Conservation (phyloP, 495 filamentous ascomycete genomes). For the Trichocladium uniseriatum region DNA sequence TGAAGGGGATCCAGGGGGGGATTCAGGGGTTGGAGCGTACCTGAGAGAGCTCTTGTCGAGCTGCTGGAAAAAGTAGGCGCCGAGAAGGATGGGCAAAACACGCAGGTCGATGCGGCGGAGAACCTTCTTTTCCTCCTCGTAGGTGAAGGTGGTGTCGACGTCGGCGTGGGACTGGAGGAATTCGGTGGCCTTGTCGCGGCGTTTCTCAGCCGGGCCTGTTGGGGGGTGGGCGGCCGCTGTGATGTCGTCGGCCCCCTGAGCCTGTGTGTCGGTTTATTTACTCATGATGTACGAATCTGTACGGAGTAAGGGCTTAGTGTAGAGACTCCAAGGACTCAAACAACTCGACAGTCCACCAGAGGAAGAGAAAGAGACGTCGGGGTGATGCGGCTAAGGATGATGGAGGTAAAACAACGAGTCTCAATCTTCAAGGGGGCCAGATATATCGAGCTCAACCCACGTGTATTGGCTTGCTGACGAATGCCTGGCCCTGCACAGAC, state of each 20-base stretch:
- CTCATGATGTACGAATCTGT: too few relatives aligned
- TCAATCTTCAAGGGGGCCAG: too few relatives aligned
- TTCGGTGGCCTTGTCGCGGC: conserved; percentile 32
- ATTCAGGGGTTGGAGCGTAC: conserved; percentile 7
- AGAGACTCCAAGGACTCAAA: too few relatives aligned
- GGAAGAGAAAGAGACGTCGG: too few relatives aligned
- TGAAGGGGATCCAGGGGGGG: neutral
- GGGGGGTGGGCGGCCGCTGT: conserved; percentile 11
- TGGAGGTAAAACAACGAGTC: too few relatives aligned
- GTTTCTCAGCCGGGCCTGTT: neutral
- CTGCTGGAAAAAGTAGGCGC: conserved; percentile 45
- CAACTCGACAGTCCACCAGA: too few relatives aligned
- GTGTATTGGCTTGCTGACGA: too few relatives aligned
- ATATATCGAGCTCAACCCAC: too few relatives aligned
- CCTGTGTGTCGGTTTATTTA: too few relatives aligned
- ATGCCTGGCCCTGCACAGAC: too few relatives aligned
- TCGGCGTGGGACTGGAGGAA: conserved; percentile 32
- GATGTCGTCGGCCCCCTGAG: conserved; percentile 22
- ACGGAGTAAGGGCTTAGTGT: too few relatives aligned
- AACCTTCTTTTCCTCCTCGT: conserved; percentile 33
- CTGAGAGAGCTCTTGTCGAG: conserved; percentile 47
- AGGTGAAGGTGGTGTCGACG: conserved; percentile 25
- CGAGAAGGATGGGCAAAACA: conserved; percentile 41
- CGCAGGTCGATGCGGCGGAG: conserved; percentile 38
- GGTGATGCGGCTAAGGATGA: too few relatives aligned